These are phyloP conservation scores for Flaveria ramosissima DNA, from an alignment of 129 eudicot species.

Conservation along the genomic window DNA sequence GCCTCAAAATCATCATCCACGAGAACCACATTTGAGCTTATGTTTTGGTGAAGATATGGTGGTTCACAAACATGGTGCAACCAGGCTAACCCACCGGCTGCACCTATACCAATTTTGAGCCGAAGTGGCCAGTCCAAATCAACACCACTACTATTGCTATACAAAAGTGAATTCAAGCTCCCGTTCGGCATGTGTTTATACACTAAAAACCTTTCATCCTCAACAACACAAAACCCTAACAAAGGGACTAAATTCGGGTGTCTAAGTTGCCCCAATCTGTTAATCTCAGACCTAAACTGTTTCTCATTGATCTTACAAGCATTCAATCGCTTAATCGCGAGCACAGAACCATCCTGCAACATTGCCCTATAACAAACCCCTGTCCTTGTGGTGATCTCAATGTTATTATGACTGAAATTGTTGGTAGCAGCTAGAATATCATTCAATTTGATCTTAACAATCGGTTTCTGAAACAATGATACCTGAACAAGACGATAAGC, in stretches of 20 bases:
- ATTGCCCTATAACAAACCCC: conserved; percentile 65
- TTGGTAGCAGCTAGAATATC: conserved; percentile 63
- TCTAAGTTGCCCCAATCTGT: conserved; percentile 66
- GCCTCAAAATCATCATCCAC: conserved; percentile 64
- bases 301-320: conserved; percentile 67
- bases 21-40: conserved; percentile 59
- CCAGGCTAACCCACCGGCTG: conserved; percentile 69
- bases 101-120: conserved; percentile 58
- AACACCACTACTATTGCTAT: conserved; percentile 21
- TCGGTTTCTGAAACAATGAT: conserved; percentile 61
- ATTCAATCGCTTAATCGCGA: conserved; percentile 62
- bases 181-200: conserved; percentile 65
- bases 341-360: conserved; percentile 61
- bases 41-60: conserved; percentile 54
- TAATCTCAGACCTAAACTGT: conserved; percentile 67
- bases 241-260: conserved; percentile 78
- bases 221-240: conserved; percentile 60
- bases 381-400: conserved; percentile 53
- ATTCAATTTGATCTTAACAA: conserved; percentile 58
- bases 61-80: conserved; percentile 74
- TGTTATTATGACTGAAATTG: conserved; percentile 38
- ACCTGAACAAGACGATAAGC: conserved; percentile 64
- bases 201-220: conserved; percentile 59
- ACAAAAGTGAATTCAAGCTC: conserved; percentile 44
- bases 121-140: conserved; percentile 54